Base-by-base conservation (phyloP, 495 filamentous ascomycete species). In the Extremus antarcticus region DNA sequence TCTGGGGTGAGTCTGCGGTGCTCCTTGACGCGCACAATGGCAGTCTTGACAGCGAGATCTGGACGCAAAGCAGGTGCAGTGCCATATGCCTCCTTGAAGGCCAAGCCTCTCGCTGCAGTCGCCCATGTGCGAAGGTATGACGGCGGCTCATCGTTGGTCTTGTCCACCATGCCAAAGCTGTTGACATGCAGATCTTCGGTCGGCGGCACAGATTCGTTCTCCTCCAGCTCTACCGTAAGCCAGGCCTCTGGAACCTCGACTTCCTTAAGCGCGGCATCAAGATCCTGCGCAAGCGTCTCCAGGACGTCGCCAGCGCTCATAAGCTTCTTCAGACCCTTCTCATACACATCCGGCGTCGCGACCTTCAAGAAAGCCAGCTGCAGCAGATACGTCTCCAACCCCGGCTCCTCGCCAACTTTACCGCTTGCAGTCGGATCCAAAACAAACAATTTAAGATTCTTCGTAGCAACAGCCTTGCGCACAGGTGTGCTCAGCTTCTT, bases 1-100 rank as follows among this genome's bases (percentile, higher is more conserved):
- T 69, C 63, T 19, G 92, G 92, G 0, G 92, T 98, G 45, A 98
- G 78, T 43, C 92, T 79, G 53, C 90, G 85, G 71, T 95, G 95
- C 73, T 95, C 94, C 74, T 94, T 86, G 68, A 98, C 92, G 56
- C 83, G 82, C 47, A 95, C 82, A 32, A 88, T 86, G 66, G 77
- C 84, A 3, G 91, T 96, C 78, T 95, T 87, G 64, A 86, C 78
- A 3, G 82, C 71, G 24, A 94, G 71, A 64, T 98, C 92, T 43
- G 92, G 92, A 15, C 92, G 85, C 19, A 97, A 81, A 39, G 75
- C 74, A 55, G 72, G 72, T 63, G 80, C 74, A 19, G 86, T 90
- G 47, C 76, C 81, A 61, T 88, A 95, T 11, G 90, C 92, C 73
- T 98, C 94, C 73, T 91, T 95, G 81, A 98, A 98, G 9, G 79